Evolutionary conservation across 2,329 filamentous ascomycete species (phyloP), one percentile per base, ranked within the genome.

Genomic region (Hypoxylon sp.): DNA sequence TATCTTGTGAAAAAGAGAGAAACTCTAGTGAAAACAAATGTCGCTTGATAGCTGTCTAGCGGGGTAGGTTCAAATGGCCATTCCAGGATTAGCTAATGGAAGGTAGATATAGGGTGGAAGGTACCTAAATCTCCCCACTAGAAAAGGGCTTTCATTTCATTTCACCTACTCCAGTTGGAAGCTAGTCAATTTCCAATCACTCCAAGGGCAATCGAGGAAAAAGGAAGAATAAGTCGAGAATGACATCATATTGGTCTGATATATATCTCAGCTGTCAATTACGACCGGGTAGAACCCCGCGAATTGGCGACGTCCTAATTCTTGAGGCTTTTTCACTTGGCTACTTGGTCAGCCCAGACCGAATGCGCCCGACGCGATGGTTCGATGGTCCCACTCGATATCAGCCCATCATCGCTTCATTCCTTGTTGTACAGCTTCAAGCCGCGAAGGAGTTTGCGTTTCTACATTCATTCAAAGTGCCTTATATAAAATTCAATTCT

Each of bases 311-410:
- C 29, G 14, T 42, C 42, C 54, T 33, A 60, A 60, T 55, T 50
- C 51, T 37, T 54, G 35, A 56, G 22, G 14, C 39, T 57, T 52
- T 37, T 17, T 31, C 11, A 9, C 31, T 26, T 53, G 42, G 19
- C 19, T 22, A 22, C 19, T 22, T 22, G 47, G 63, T 65, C 64
- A 68, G 65, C 52, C 68, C 61, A 68, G 65, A 65, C 48, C 56
- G 55, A 69, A 69, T 29, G 56, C 42, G 50, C 60, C 69, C 66
- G 57, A 63, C 48, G 26, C 50, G 33, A 64, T 71, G 66, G 69
- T 71, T 67, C 69, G 69, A 71, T 69, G 56, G 69, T 60, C 68
- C 68, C 68, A 71, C 68, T 31, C 69, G 47, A 68, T 57, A 47
- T 71, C 69, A 69, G 35, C 29, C 69, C 69, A 71, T 63, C 56